These are phyloP conservation scores for Melaleuca quinquenervia DNA, from an alignment of 345 rosid species.

Conservation along the genomic window DNA sequence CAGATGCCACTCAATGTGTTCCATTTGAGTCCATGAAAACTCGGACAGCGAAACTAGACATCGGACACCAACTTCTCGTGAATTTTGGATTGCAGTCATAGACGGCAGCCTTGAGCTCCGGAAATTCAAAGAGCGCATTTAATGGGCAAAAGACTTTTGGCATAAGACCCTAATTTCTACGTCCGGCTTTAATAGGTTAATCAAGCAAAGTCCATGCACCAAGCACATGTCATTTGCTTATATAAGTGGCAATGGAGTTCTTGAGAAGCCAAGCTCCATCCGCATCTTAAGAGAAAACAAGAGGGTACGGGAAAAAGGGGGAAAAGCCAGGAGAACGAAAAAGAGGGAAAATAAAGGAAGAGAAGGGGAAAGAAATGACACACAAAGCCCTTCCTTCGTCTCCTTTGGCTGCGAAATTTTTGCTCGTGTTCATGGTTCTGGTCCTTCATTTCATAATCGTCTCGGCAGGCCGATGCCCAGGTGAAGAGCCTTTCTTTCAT, in stretches of 20 bases:
- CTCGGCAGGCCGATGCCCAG: background rate
- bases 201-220: background rate
- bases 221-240: background rate
- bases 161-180: background rate
- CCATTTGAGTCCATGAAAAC: background rate
- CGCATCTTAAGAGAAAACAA: background rate
- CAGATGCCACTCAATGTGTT: background rate
- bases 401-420: background rate
- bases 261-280: background rate
- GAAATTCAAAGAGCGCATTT: background rate
- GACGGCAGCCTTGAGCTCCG: background rate
- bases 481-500: background rate
- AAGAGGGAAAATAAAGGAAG: background rate
- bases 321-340: background rate
- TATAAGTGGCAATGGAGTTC: background rate
- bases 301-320: background rate
- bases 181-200: background rate
- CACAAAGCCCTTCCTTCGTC: background rate
- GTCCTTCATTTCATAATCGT: background rate
- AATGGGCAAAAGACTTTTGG: background rate
- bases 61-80: background rate
- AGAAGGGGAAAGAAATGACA: background rate
- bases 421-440: background rate
- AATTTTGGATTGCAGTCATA: background rate
- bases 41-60: background rate